Percentiles rank a stretch among this genome's conserved stretches.
Conservation (phyloP, 257 asterid genomes). For the Verbascum thapsus region DNA sequence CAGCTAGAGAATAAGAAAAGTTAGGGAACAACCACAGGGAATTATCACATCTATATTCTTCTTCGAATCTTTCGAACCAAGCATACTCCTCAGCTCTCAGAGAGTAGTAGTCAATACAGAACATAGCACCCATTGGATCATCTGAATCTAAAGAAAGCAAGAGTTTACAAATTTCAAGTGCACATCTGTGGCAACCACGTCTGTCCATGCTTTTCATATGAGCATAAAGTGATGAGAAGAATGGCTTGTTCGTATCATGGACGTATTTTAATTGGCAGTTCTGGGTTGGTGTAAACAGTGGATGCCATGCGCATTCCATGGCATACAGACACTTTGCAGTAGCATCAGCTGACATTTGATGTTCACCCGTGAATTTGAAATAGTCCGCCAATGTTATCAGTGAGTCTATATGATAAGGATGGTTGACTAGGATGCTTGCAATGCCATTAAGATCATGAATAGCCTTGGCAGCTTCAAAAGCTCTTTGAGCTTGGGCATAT, state of each 20-base stretch:
- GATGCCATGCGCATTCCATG: slow-evolving; percentile 95
- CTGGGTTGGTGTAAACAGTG: slow-evolving; percentile 67
- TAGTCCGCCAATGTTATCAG: slow-evolving; percentile 83
- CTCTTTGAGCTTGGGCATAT: slow-evolving; percentile 81
- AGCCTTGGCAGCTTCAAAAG: slow-evolving; percentile 88
- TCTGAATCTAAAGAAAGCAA: slow-evolving; percentile 84
- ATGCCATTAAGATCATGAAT: slow-evolving; percentile 86
- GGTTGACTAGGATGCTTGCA: slow-evolving; percentile 63
- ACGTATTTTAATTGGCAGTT: slow-evolving; percentile 67
- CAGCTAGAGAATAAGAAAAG: slow-evolving; percentile 78
- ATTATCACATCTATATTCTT: slow-evolving; percentile 70
- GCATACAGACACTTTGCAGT: slow-evolving; percentile 79
- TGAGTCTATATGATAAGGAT: slow-evolving; percentile 93
- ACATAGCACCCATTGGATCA: slow-evolving; percentile 82
- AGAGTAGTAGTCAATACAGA: slow-evolving; percentile 84
- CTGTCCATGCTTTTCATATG: slow-evolving; percentile 96
- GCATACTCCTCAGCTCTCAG: slow-evolving; percentile 80
- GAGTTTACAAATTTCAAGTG: slow-evolving; percentile 89
- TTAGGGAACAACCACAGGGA: slow-evolving; percentile 93
- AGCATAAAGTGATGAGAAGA: slow-evolving; percentile 71
- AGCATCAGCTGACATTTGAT: slow-evolving; percentile 87
- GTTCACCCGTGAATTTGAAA: slow-evolving; percentile 89
- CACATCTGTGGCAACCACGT: slow-evolving; percentile 94
- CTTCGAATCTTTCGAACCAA: slow-evolving; percentile 82
- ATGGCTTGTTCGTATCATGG: slow-evolving; percentile 77